Evolutionary conservation across 257 asterid genomes (phyloP).

Genomic region (Petunia secreta): DNA sequence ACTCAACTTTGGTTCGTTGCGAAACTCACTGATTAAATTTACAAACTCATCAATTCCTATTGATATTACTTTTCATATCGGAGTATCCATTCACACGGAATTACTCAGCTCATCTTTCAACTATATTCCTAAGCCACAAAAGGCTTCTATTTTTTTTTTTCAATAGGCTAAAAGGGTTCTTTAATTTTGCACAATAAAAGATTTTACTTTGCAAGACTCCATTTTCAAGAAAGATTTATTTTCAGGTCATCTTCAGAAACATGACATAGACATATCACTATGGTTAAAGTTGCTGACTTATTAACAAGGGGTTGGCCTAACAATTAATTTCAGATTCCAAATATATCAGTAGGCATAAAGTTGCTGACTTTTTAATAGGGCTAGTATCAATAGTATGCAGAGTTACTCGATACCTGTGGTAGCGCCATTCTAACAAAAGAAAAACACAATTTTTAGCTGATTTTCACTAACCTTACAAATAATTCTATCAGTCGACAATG

Average conservation of each 20-base stretch:
- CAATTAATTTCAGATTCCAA: too few relatives aligned
- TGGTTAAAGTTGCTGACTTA: not conserved
- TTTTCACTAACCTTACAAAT: slow-evolving; percentile 55
- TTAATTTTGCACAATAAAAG: not conserved
- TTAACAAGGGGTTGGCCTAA: too few relatives aligned
- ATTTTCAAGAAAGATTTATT: not conserved
- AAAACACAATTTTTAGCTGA: not conserved
- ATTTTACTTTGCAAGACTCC: not conserved
- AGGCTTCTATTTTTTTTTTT: not conserved
- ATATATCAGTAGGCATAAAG: too few relatives aligned
- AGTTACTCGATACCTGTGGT: too few relatives aligned
- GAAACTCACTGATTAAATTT: not conserved
- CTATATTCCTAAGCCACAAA: not conserved
- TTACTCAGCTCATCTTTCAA: not conserved
- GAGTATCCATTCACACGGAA: not conserved
- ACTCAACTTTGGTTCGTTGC: not conserved
- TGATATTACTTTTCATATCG: too few relatives aligned
- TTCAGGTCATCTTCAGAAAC: not conserved
- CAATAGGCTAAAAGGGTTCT: not conserved
- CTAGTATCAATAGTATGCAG: too few relatives aligned
- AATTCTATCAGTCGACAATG: slow-evolving; percentile 35
- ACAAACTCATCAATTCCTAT: not conserved
- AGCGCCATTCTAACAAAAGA: not conserved
- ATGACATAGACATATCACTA: too few relatives aligned
- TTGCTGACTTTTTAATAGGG: too few relatives aligned